phyloP scores from a whole-genome alignment of 805 yeast species.

The Hermanozyma aechmeae region DNA sequence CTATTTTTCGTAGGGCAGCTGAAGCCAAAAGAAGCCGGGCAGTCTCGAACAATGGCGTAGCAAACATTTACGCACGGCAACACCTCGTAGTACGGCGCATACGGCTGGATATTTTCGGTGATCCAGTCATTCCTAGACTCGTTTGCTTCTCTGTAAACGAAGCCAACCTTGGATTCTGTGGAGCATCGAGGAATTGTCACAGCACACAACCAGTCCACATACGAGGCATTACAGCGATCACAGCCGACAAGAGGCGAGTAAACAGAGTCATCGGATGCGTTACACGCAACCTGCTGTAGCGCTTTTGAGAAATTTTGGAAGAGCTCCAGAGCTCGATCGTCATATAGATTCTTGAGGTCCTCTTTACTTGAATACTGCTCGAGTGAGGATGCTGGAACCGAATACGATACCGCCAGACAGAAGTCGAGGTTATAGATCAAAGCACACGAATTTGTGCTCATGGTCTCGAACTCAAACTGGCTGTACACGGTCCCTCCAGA shows the following conservation, averaged over 20 bases:
- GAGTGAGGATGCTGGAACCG: slow-evolving; percentile 53
- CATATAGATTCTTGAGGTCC: slow-evolving; percentile 39
- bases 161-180: slow-evolving; percentile 36
- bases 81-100: slow-evolving; percentile 64
- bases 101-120: slow-evolving; percentile 39
- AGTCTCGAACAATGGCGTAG: slow-evolving; percentile 66
- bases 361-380: slow-evolving; percentile 3
- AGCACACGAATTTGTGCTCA: slow-evolving; percentile 51
- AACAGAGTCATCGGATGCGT: slow-evolving; percentile 50
- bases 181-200: slow-evolving; percentile 84
- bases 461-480: slow-evolving; percentile 48
- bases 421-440: slow-evolving; percentile 67
- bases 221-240: slow-evolving; percentile 58
- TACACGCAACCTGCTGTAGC: slow-evolving; percentile 69
- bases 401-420: slow-evolving; percentile 75
- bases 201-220: slow-evolving; percentile 83
- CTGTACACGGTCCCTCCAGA: slow-evolving; percentile 60
- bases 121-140: slow-evolving; percentile 56
- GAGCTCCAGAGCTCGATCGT: slow-evolving; percentile 44
- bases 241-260: slow-evolving; percentile 74
- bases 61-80: slow-evolving; percentile 83
- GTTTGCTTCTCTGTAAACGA: slow-evolving; percentile 34
- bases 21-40: slow-evolving; percentile 74
- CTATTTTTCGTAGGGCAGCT: slow-evolving; percentile 50
- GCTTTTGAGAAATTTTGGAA: slow-evolving; percentile 68